Evolutionary conservation across 1,284 basidiomycete species (phyloP).

Genomic region (Fomitopsis betulina): DNA sequence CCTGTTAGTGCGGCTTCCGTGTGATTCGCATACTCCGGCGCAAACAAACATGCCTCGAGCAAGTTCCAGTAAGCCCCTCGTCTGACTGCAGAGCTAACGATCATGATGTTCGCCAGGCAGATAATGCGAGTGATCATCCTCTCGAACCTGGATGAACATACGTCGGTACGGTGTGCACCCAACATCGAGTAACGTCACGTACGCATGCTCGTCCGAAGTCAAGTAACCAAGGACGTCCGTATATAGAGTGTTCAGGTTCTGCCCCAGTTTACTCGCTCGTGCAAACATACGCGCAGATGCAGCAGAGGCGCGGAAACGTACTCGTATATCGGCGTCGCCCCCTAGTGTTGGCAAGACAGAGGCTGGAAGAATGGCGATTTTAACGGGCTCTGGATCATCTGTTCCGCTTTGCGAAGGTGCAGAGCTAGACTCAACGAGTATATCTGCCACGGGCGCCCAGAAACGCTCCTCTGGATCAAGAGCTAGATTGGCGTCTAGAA

Average conservation of each 20-base stretch:
- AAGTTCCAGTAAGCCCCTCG: slow-evolving; percentile 87
- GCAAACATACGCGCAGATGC: slow-evolving; percentile 60
- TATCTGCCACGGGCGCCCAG: slow-evolving; percentile 37
- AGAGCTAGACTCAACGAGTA: slow-evolving; percentile 26
- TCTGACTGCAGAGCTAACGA: slow-evolving; percentile 77
- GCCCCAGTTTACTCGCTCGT: slow-evolving; percentile 26
- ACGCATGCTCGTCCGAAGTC: slow-evolving; percentile 43
- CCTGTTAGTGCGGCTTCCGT: slow-evolving; percentile 62
- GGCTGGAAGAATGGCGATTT: slow-evolving; percentile 33
- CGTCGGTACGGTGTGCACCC: slow-evolving; percentile 2
- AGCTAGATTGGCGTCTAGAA: slow-evolving; percentile 63
- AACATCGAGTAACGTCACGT: slow-evolving; percentile 20
- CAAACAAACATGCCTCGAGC: slow-evolving; percentile 61
- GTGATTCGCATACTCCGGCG: slow-evolving; percentile 48
- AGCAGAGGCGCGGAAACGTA: slow-evolving; percentile 75
- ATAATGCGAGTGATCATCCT: slow-evolving; percentile 77
- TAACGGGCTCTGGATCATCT: slow-evolving; percentile 27
- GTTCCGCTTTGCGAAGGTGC: slow-evolving; percentile 5
- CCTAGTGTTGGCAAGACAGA: slow-evolving; percentile 49
- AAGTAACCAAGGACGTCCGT: slow-evolving; percentile 38
- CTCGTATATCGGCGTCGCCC: slow-evolving; percentile 77
- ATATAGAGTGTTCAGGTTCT: slow-evolving; percentile 39
- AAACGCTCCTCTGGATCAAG: slow-evolving; percentile 53
- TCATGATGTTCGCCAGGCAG: slow-evolving; percentile 79
- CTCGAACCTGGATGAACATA: slow-evolving; percentile 53